Evolutionary conservation across 129 eudicot genomes (phyloP).

Genomic region (sunflower (Helianthus annuus)): DNA sequence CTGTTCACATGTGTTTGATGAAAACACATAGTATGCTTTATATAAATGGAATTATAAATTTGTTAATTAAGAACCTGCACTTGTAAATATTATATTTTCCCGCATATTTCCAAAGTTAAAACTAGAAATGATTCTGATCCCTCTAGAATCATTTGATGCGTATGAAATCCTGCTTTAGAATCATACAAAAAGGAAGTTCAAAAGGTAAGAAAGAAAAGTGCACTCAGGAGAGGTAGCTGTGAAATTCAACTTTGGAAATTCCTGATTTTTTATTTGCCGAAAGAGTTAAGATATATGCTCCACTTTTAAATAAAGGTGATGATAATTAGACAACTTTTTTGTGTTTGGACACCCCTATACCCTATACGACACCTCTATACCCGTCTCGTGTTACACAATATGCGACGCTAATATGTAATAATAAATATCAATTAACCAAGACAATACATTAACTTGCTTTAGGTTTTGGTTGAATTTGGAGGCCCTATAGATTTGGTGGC

Average conservation of each 20-base stretch:
- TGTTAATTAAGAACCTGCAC: constrained; percentile 6
- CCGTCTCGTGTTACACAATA: too few relatives aligned
- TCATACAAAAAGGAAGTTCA: neutral
- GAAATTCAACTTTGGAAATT: neutral
- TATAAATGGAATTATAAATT: constrained; percentile 6
- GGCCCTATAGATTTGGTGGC: too few relatives aligned
- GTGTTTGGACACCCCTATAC: too few relatives aligned
- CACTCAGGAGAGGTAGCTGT: neutral
- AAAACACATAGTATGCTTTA: constrained; percentile 25
- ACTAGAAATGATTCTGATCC: neutral
- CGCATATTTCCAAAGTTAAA: neutral
- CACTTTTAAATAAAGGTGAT: too few relatives aligned
- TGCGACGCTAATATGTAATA: too few relatives aligned
- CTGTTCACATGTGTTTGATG: constrained; percentile 27
- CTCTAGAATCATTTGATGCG: constrained; percentile 5
- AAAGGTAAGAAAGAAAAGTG: constrained; percentile 18
- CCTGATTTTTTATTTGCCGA: too few relatives aligned
- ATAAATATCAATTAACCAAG: too few relatives aligned
- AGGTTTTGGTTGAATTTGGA: too few relatives aligned
- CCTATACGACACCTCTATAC: too few relatives aligned
- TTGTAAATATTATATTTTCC: neutral
- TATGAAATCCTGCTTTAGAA: constrained; percentile 4
- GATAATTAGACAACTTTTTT: too few relatives aligned
- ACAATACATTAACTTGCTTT: too few relatives aligned
- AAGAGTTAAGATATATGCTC: too few relatives aligned